A percentile compares a stretch with the other conserved stretches of the same genome.
Conservation (phyloP, 257 asterid genomes). For the Nyctanthes arbortristis region DNA sequence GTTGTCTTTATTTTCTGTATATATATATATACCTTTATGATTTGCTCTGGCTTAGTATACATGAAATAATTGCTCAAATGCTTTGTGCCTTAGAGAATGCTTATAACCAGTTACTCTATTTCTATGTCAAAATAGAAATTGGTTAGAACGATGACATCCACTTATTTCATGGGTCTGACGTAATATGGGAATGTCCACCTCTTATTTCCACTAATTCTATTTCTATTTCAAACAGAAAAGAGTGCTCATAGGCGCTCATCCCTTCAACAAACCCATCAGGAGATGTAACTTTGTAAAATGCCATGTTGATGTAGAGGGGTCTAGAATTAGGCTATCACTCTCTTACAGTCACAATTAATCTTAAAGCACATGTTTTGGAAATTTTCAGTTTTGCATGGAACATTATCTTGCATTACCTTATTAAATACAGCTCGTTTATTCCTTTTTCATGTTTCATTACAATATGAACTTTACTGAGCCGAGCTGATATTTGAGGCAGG, state of each 20-base stretch:
- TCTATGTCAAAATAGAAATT: no score
- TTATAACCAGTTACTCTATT: no score
- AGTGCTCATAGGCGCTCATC: no score
- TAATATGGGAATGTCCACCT: no score
- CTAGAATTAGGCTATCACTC: neutral
- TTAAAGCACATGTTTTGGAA: neutral
- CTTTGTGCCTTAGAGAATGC: neutral
- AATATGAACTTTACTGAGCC: slow-evolving; percentile 8
- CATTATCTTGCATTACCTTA: slow-evolving; percentile 3
- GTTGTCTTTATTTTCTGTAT: neutral
- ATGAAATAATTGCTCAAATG: neutral
- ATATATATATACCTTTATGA: neutral
- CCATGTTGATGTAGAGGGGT: neutral
- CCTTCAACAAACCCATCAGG: neutral
- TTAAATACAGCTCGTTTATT: slow-evolving; percentile 9
- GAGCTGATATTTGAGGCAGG: slow-evolving; percentile 54
- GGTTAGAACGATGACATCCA: no score
- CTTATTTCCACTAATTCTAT: no score
- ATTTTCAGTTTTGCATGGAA: neutral
- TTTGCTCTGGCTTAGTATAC: neutral
- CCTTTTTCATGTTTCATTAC: slow-evolving; percentile 1
- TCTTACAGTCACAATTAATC: slow-evolving; percentile 1
- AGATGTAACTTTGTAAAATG: neutral
- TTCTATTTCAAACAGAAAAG: no score
- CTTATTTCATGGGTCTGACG: no score